Conservation (phyloP, 2,329 filamentous ascomycete genomes). For the Diaporthe amygdali region DNA sequence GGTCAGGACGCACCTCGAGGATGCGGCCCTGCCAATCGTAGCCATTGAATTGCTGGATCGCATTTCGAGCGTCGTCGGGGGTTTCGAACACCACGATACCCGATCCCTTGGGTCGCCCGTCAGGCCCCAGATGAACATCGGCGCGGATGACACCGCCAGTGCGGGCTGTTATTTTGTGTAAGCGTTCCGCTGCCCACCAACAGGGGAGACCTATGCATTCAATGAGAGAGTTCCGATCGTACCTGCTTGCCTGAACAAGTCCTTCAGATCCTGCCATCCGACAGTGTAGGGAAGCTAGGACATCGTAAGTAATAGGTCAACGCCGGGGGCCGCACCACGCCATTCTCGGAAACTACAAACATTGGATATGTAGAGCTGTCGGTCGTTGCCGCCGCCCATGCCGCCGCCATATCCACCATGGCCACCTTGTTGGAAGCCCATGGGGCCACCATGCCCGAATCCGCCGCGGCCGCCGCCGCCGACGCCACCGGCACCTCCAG, state of each 20-base stretch:
- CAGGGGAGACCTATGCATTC: neutral
- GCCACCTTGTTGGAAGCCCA: slow-evolving; percentile 50
- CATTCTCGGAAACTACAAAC: slow-evolving; percentile 53
- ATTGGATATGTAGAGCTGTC: slow-evolving; percentile 97
- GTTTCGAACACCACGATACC: slow-evolving; percentile 97
- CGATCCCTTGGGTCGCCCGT: slow-evolving; percentile 93
- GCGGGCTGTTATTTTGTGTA: slow-evolving; percentile 46
- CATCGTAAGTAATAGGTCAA: slow-evolving; percentile 31
- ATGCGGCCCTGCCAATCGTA: slow-evolving; percentile 97
- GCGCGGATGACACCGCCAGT: slow-evolving; percentile 87
- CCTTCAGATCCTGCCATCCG: slow-evolving; percentile 98
- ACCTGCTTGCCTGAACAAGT: slow-evolving; percentile 98
- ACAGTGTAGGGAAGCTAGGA: slow-evolving; percentile 91
- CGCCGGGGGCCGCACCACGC: neutral
- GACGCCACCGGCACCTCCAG: slow-evolving; percentile 67
- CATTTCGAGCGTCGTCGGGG: slow-evolving; percentile 89
- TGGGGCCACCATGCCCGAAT: slow-evolving; percentile 43
- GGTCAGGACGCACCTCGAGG: slow-evolving; percentile 94
- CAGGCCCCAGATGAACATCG: slow-evolving; percentile 90
- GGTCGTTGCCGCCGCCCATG: slow-evolving; percentile 65
- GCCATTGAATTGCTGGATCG: slow-evolving; percentile 96
- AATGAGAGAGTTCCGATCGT: slow-evolving; percentile 48
- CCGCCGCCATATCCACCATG: slow-evolving; percentile 66
- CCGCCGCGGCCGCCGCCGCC: slow-evolving; percentile 60
- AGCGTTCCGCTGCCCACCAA: neutral